Evolutionary conservation across 768 basidiomycete genomes (phyloP).

Genomic region (Lepiota brunneoincarnata): DNA sequence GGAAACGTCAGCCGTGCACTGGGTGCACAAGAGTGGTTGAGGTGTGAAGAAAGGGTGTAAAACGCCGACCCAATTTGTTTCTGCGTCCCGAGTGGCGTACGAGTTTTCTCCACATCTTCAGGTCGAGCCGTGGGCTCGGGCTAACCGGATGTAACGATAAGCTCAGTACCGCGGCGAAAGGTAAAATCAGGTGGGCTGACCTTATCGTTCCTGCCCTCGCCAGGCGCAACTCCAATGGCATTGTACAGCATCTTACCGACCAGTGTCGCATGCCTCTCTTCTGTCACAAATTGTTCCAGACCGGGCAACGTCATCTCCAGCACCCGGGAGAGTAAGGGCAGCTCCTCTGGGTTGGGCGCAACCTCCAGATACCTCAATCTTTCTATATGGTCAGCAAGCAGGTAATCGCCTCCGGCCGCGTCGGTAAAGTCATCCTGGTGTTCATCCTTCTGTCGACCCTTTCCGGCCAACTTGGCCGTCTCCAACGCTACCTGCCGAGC

Average conservation of each 20-base stretch:
- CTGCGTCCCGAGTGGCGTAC: constrained; percentile 73
- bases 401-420: constrained; percentile 52
- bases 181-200: constrained; percentile 32
- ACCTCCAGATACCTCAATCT: constrained; percentile 66
- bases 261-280: constrained; percentile 58
- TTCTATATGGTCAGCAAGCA: constrained; percentile 75
- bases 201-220: constrained; percentile 67
- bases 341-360: constrained; percentile 45
- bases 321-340: constrained; percentile 48
- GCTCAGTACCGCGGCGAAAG: neutral
- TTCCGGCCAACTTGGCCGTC: constrained; percentile 49
- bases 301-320: constrained; percentile 65
- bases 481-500: constrained; percentile 70
- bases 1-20: constrained; percentile 63
- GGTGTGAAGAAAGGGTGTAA: constrained; percentile 76
- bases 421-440: constrained; percentile 37
- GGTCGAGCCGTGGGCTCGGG: constrained; percentile 51
- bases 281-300: constrained; percentile 65
- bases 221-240: constrained; percentile 68
- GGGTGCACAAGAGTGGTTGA: constrained; percentile 75
- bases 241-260: constrained; percentile 77
- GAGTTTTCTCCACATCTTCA: constrained; percentile 71
- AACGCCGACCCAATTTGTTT: constrained; percentile 75
- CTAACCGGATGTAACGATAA: constrained; percentile 30
- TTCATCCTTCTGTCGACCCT: neutral